phyloP scores from a whole-genome alignment of 306 rosid genomes.

The Cercis canadensis region DNA sequence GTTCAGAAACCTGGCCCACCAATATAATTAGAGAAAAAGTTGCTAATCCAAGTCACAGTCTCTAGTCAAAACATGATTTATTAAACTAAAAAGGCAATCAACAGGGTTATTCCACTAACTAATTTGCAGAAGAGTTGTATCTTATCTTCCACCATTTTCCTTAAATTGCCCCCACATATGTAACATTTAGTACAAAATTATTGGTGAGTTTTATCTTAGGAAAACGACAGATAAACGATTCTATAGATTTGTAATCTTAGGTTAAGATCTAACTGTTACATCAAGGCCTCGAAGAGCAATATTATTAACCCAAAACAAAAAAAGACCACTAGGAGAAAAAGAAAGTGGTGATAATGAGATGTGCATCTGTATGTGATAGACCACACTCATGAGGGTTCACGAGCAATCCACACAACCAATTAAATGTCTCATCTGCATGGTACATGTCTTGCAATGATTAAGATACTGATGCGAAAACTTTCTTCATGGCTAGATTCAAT shows the following conservation, averaged over 20 bases:
- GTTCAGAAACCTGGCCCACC: too few relatives aligned
- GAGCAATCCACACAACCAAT: not conserved
- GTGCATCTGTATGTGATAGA: not conserved
- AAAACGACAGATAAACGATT: too few relatives aligned
- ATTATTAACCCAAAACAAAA: too few relatives aligned
- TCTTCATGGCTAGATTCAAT: conserved; percentile 10
- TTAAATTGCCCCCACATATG: too few relatives aligned
- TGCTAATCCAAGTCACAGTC: too few relatives aligned
- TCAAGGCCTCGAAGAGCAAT: not conserved
- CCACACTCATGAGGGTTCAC: not conserved
- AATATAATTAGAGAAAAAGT: too few relatives aligned
- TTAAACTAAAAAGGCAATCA: too few relatives aligned
- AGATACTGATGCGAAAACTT: conserved; percentile 28
- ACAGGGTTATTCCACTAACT: not conserved
- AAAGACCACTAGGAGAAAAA: not conserved
- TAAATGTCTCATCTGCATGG: not conserved
- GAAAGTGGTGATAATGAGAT: not conserved
- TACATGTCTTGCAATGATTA: conserved; percentile 33
- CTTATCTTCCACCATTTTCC: too few relatives aligned
- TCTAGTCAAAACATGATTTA: too few relatives aligned
- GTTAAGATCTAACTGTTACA: not conserved
- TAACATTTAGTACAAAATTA: too few relatives aligned
- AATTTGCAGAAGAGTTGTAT: too few relatives aligned
- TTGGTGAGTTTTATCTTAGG: too few relatives aligned
- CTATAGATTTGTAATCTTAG: not conserved